These are phyloP conservation scores for Tripidium arundinaceum DNA, from an alignment of 202 grass and related monocot genomes.

Conservation along the genomic window DNA sequence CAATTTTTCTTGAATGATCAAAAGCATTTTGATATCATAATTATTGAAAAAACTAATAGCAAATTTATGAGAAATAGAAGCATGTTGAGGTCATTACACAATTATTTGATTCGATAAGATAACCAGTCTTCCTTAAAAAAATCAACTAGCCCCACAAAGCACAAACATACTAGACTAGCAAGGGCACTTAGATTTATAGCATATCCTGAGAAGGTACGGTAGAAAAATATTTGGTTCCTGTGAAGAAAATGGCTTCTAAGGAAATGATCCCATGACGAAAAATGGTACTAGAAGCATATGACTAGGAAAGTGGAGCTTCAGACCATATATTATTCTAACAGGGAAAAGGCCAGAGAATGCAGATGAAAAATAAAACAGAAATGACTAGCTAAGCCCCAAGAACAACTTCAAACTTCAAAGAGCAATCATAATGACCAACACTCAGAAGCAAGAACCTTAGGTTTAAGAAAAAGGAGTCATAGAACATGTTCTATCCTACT, in stretches of 20 bases:
- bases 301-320: not conserved
- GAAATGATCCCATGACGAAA: not conserved
- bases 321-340: not conserved
- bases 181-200: not conserved
- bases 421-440: not conserved
- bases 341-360: not conserved
- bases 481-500: not conserved
- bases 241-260: conserved; percentile 4
- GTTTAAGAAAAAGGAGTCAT: not conserved
- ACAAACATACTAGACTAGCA: not conserved
- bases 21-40: conserved; percentile 5
- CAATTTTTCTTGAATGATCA: not conserved
- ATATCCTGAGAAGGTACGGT: not conserved
- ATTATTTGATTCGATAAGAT: too few relatives aligned
- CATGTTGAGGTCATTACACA: too few relatives aligned
- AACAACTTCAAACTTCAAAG: not conserved
- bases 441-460: not conserved
- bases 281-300: not conserved
- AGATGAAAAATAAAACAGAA: not conserved
- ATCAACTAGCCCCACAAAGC: not conserved
- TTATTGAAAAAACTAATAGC: not conserved
- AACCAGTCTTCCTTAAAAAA: not conserved
- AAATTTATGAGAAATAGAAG: not conserved
- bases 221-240: not conserved
- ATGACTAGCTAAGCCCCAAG: not conserved